Conservation (phyloP, 768 basidiomycete genomes). For the Tylopilus sp. region DNA sequence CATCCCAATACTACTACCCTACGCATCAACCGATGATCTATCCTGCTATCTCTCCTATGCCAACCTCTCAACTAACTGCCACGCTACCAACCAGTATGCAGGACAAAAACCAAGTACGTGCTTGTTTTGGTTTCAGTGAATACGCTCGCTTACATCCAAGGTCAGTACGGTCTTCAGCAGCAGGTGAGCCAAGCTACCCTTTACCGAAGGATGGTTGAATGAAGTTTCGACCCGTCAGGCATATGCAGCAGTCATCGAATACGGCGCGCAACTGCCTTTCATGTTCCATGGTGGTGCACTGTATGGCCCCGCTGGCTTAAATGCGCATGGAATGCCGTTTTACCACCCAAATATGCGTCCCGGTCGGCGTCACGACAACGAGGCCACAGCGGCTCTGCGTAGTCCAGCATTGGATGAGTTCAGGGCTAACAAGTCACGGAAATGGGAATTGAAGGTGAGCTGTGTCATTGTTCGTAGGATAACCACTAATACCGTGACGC, state of each 20-base stretch:
- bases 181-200: slow-evolving; percentile 36
- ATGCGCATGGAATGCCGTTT: slow-evolving; percentile 33
- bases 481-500: slow-evolving; percentile 4
- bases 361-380: slow-evolving; percentile 43
- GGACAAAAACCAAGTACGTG: slow-evolving; percentile 61
- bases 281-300: slow-evolving; percentile 42
- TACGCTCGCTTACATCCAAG: slow-evolving; percentile 9
- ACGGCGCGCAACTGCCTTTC: slow-evolving; percentile 43
- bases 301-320: slow-evolving; percentile 39
- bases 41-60: slow-evolving; percentile 52
- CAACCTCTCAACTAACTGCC: slow-evolving; percentile 43
- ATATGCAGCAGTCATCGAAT: slow-evolving; percentile 47
- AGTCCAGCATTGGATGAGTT: slow-evolving; percentile 84
- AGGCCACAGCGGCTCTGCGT: slow-evolving; percentile 41
- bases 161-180: slow-evolving; percentile 45
- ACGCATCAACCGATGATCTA: slow-evolving; percentile 58
- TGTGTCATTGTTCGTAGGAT: slow-evolving; percentile 1
- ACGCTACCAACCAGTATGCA: slow-evolving; percentile 37
- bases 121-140: slow-evolving; percentile 6
- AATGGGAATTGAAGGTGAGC: slow-evolving; percentile 79
- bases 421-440: slow-evolving; percentile 69
- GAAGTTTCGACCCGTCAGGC: slow-evolving; percentile 25
- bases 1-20: slow-evolving; percentile 62
- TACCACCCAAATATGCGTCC: slow-evolving; percentile 41
- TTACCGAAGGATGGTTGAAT: neutral